phyloP scores from a whole-genome alignment of 805 yeast genomes.

The Starmerella tilneyi region DNA sequence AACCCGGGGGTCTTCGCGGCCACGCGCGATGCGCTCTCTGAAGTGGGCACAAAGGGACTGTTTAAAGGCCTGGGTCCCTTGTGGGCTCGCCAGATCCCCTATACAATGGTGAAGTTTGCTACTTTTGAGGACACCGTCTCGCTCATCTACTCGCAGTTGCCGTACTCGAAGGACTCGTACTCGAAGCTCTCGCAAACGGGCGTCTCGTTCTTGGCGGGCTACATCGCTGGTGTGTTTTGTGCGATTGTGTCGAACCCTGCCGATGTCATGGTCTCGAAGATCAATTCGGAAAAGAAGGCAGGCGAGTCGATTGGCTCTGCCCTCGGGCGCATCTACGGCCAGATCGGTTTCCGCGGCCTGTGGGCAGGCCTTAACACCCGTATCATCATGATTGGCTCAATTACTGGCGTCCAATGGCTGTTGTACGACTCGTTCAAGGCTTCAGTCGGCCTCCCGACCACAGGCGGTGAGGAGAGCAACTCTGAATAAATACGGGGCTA shows the following conservation, averaged over 20 bases:
- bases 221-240: conserved; percentile 94
- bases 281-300: conserved; percentile 60
- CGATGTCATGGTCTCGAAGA: conserved; percentile 95
- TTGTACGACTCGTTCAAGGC: conserved; percentile 93
- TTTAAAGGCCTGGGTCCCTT: conserved; percentile 86
- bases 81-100: conserved; percentile 97
- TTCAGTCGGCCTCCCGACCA: conserved; percentile 87
- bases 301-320: conserved; percentile 61
- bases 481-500: too few species aligned
- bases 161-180: conserved; percentile 63
- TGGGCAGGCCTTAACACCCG: conserved; percentile 95
- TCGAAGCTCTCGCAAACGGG: conserved; percentile 75
- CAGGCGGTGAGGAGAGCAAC: conserved; percentile 40
- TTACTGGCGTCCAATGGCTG: conserved; percentile 96
- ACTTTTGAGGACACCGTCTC: conserved; percentile 87
- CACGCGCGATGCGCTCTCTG: conserved; percentile 50
- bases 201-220: conserved; percentile 90
- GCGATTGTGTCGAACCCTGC: conserved; percentile 97
- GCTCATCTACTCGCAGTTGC: conserved; percentile 59
- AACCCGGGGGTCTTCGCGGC: conserved; percentile 57
- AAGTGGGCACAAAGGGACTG: conserved; percentile 62
- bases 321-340: conserved; percentile 58
- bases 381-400: conserved; percentile 93
- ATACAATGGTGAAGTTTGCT: conserved; percentile 95
- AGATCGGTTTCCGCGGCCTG: conserved; percentile 80